Percentiles rank a stretch among this genome's conserved stretches.
Conservation (phyloP, 192 early-diverging fungal species). For the Linnemannia exigua region DNA sequence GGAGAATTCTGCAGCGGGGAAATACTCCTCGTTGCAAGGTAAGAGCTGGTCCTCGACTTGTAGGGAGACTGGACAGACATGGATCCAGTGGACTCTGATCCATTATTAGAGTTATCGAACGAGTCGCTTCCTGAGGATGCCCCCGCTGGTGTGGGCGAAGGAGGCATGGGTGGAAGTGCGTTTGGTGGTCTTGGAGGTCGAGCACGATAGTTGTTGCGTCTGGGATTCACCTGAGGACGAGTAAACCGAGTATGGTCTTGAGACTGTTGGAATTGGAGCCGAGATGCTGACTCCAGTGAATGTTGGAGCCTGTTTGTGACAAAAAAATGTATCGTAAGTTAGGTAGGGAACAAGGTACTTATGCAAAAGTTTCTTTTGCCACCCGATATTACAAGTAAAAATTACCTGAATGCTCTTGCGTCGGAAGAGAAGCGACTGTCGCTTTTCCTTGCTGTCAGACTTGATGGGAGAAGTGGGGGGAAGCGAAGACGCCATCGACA, state of each 20-base stretch:
- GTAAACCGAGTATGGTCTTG: slow-evolving; percentile 27
- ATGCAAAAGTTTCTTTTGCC: not conserved
- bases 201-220: slow-evolving; percentile 30
- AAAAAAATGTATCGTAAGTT: not conserved
- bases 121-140: not conserved
- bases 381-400: not conserved
- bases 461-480: not conserved
- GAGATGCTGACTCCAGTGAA: slow-evolving; percentile 36
- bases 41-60: slow-evolving; percentile 13
- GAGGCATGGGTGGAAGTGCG: slow-evolving; percentile 32
- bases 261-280: slow-evolving; percentile 11
- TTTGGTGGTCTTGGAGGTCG: slow-evolving; percentile 35
- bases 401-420: slow-evolving; percentile 24
- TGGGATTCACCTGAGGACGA: slow-evolving; percentile 22
- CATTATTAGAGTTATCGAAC: not conserved
- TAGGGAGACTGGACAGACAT: no score
- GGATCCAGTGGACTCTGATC: not conserved
- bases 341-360: not conserved
- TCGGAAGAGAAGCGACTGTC: slow-evolving; percentile 19
- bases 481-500: not conserved
- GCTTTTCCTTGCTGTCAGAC: slow-evolving; percentile 20
- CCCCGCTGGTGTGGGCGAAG: not conserved
- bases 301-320: not conserved
- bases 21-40: slow-evolving; percentile 25
- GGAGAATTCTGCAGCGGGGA: slow-evolving; percentile 18